phyloP scores from a whole-genome alignment of 441 rosid species.

The Populus hybrid region DNA sequence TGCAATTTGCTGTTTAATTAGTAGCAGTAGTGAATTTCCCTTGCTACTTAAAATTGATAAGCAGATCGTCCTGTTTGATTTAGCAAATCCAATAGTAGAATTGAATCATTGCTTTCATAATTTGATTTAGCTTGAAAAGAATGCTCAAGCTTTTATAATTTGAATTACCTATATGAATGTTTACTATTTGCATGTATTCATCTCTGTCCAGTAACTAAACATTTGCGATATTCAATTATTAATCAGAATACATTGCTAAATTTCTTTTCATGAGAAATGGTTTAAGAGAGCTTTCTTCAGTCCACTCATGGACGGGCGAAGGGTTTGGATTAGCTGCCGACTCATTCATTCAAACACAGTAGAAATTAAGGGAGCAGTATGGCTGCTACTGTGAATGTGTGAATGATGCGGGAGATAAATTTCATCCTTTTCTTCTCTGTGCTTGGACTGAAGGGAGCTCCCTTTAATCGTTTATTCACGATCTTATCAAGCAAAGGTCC shows the following conservation, averaged over 20 bases:
- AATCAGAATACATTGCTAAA: neutral
- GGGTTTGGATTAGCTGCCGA: conserved; percentile 46
- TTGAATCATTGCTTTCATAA: neutral
- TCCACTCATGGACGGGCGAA: conserved; percentile 38
- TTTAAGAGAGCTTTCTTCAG: conserved; percentile 46
- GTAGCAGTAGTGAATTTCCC: neutral
- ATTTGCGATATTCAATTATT: too few relatives aligned
- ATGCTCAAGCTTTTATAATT: neutral
- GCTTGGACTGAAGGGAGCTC: conserved; percentile 59
- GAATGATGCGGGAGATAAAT: conserved; percentile 52
- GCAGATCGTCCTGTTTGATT: neutral
- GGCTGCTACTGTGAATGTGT: conserved; percentile 38
- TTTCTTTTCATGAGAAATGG: conserved; percentile 2
- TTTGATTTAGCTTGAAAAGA: neutral
- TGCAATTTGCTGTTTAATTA: neutral
- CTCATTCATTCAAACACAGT: conserved; percentile 48
- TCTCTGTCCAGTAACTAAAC: neutral
- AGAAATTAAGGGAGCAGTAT: conserved; percentile 3
- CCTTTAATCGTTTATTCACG: conserved; percentile 17
- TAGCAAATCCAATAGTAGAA: neutral
- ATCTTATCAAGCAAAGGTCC: neutral
- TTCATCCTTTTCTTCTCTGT: conserved; percentile 38
- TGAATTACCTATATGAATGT: too few relatives aligned
- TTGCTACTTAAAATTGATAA: neutral
- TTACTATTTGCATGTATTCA: neutral